Evolutionary conservation across 345 rosid species (phyloP), one percentile per base, ranked within the genome.

Genomic region (Iberis pinnata): DNA sequence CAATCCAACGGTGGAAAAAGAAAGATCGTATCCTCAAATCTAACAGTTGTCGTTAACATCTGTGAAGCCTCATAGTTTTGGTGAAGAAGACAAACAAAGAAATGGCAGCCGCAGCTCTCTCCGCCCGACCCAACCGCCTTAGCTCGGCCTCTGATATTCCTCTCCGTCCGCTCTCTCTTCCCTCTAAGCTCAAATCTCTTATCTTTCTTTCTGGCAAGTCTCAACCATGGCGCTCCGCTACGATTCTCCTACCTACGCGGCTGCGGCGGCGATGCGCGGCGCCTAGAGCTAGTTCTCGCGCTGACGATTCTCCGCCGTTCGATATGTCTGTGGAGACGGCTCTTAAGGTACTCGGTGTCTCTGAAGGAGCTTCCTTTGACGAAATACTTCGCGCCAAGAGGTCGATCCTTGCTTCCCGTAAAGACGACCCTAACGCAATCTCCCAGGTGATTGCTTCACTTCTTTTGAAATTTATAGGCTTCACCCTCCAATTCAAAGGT

Each of bases 251-350:
- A 15, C 65, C 71, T 7, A 31, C 64, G 33, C 33, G 29, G 29
- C 29, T 26, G 41, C 80, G 77, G 43, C 81, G 84, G 36, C 42
- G 48, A 14, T 54, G 62, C 50, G 52, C 71, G 7, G 60, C 69
- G 6, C 67, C 64, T 18, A 65, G 65, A 58, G 86, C 95, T 9
- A 79, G 89, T 44, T 82, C 86, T 18, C 72, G 86, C 31, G 89
- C 96, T 12, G 96, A 88, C 31, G 98, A 92, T 68, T 83, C 98
- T 2, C 88, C 96, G 15, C 88, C 95, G 29, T 87, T 65, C 58
- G 95, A 83, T 75, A 92, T 88, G 98, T 92, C 98, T 18, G 80
- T 88, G 39, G 98, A 92, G 76, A 81, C 63, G 75, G 96, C 98
- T 1, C 78, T 83, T n/a, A 83, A 80, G 79, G 93, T 92, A 3